Evolutionary conservation across 164 flowering plant species (phyloP).

Genomic region (Brasenia schreberi): DNA sequence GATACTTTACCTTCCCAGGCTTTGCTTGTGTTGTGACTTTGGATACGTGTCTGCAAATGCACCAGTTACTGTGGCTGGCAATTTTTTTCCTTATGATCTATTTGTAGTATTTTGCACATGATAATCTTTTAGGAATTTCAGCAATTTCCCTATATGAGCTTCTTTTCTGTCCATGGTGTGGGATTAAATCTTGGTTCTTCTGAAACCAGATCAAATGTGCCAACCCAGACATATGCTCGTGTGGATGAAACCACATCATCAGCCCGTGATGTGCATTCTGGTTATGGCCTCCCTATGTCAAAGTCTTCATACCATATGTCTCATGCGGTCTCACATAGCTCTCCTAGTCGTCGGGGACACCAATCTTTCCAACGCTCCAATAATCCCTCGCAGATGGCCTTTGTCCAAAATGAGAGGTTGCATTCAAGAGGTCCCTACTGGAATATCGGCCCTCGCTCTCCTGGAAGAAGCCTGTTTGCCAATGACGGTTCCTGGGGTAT

Average conservation of each 20-base stretch:
- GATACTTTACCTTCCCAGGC: too few species aligned
- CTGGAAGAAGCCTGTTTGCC: slow-evolving; percentile 32
- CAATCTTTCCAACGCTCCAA: slow-evolving; percentile 38
- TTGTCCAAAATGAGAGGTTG: slow-evolving; percentile 39
- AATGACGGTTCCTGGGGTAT: slow-evolving; percentile 67
- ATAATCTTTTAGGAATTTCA: background rate
- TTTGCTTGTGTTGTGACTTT: too few species aligned
- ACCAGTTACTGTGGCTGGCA: too few species aligned
- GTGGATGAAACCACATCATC: slow-evolving; percentile 48
- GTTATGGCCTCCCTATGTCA: slow-evolving; percentile 31
- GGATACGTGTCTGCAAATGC: too few species aligned
- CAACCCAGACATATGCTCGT: slow-evolving; percentile 38
- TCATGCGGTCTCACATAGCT: slow-evolving; percentile 44
- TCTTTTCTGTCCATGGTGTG: background rate
- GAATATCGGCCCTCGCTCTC: slow-evolving; percentile 44
- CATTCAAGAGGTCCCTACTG: slow-evolving; percentile 33
- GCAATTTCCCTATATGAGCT: background rate
- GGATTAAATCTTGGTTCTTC: background rate
- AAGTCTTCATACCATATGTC: slow-evolving; percentile 33
- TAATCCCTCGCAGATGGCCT: slow-evolving; percentile 31
- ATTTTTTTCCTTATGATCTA: too few species aligned
- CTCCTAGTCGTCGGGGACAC: slow-evolving; percentile 77
- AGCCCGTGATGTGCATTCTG: slow-evolving; percentile 29
- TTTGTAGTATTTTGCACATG: too few species aligned
- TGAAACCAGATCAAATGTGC: slow-evolving; percentile 46